Conservation (phyloP, 331 rosid genomes). For the Stylosanthes scabra region DNA sequence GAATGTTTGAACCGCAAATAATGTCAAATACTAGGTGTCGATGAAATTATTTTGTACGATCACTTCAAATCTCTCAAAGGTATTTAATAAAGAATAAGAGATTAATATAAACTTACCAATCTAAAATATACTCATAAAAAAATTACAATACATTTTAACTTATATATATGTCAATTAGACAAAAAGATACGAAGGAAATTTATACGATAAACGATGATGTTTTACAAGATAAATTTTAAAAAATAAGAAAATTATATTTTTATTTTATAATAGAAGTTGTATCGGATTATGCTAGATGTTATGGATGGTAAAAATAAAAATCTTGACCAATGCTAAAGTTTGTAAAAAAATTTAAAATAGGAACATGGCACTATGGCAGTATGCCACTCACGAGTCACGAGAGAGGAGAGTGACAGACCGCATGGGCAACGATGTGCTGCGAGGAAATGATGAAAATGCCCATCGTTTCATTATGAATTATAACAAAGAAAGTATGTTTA, state of each 20-base stretch:
- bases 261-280: neutral
- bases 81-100: too few relatives aligned
- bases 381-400: neutral
- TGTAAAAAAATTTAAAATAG: neutral
- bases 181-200: too few relatives aligned
- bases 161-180: too few relatives aligned
- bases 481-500: too few relatives aligned
- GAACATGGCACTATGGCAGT: neutral
- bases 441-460: conserved; percentile 10
- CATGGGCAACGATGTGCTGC: conserved; percentile 10
- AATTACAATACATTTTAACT: neutral
- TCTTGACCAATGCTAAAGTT: conserved; percentile 8
- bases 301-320: neutral
- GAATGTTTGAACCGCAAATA: neutral
- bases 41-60: too few relatives aligned
- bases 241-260: too few relatives aligned
- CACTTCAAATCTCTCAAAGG: too few relatives aligned
- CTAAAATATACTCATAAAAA: too few relatives aligned
- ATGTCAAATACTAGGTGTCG: conserved; percentile 1
- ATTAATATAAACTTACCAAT: too few relatives aligned
- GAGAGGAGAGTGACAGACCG: neutral
- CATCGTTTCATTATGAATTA: neutral
- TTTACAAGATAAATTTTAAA: too few relatives aligned
- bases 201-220: too few relatives aligned
- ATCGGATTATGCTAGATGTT: neutral